phyloP scores from a whole-genome alignment of 257 asterid species.

The Solanum acaule region DNA sequence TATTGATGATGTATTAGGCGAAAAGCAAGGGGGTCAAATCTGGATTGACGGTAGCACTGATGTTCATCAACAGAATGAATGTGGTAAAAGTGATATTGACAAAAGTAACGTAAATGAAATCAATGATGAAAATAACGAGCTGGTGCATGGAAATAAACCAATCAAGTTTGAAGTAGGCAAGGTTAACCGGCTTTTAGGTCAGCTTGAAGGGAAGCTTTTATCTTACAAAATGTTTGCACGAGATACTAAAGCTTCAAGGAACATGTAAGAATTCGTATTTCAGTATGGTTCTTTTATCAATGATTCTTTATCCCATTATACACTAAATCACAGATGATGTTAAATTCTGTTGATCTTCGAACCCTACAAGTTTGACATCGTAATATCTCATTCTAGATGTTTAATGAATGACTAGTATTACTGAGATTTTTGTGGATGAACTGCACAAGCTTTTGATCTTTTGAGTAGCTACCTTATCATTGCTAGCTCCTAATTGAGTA shows the following conservation, averaged over 20 bases:
- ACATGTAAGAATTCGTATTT: constrained; percentile 38
- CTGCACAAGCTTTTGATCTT: background rate
- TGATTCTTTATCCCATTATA: background rate
- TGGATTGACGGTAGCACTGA: constrained; percentile 3
- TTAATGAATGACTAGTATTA: background rate
- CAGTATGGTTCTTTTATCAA: background rate
- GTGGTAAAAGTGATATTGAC: constrained; percentile 12
- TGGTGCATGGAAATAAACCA: constrained; percentile 41
- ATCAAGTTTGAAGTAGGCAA: constrained; percentile 48
- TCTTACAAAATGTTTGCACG: constrained; percentile 96
- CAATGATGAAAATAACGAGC: constrained; percentile 23
- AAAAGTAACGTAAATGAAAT: constrained; percentile 9
- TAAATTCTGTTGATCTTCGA: background rate
- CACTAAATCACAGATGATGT: background rate
- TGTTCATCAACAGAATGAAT: constrained; percentile 17
- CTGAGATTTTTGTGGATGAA: background rate
- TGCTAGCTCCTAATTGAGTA: background rate
- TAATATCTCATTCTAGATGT: background rate
- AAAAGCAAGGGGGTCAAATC: constrained; percentile 14
- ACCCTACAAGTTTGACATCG: background rate
- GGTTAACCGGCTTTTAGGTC: constrained; percentile 57
- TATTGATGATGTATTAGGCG: constrained; percentile 30
- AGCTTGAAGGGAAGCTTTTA: constrained; percentile 76
- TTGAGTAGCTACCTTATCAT: background rate
- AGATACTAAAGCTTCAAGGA: constrained; percentile 90